Evolutionary conservation across 805 yeast species (phyloP), one percentile per base, ranked within the genome.

Genomic region (Metschnikowia baotianmanensis): DNA sequence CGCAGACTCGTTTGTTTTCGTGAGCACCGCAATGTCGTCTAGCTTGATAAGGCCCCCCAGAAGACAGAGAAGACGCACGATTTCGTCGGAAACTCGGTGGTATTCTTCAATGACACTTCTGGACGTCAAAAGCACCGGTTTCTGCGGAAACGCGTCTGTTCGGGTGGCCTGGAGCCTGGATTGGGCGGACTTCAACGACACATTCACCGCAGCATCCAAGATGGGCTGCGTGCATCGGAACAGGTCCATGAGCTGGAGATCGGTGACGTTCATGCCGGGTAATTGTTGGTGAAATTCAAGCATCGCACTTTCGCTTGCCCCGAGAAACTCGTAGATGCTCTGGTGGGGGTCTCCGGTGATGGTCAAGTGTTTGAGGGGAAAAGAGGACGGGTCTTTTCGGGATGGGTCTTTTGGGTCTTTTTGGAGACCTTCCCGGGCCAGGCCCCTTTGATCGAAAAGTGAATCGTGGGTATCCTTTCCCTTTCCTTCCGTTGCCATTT

Each of bases 281-380:
- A 68, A 55, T 15, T 48, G 45, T 6, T 32, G 21, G n/a, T 36
- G 47, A 9, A 69, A 39, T 9, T 46, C 36, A n/a, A 47, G 37
- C 55, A 73, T 57, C 3, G 66, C 61, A 3, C 55, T 37, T 1
- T 67, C 65, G 31, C 67, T 64, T 0, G 82, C 67, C 0, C 87
- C 86, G 29, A 83, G 54, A 55, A 85, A 85, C 21, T 71, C 80
- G 55, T 82, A 85, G 21, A 85, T 80, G 38, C 84, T 72, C 59
- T 85, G 91, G 55, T 78, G 71, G 1, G 80, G 76, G 59, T 85
- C 91, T 1, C 90, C 90, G 4, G 88, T 83, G 15, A 84, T 57
- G 1, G 82, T 73, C 25, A 85, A 52, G 56, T 84, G 89, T 38
- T 76, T 71, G 13, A 18, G n/a, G 16, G 26, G 31, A 2, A n/a